A percentile compares a stretch with the other conserved stretches of the same genome.
phyloP scores from a whole-genome alignment of 345 rosid genomes.

The Populus euphratica region DNA sequence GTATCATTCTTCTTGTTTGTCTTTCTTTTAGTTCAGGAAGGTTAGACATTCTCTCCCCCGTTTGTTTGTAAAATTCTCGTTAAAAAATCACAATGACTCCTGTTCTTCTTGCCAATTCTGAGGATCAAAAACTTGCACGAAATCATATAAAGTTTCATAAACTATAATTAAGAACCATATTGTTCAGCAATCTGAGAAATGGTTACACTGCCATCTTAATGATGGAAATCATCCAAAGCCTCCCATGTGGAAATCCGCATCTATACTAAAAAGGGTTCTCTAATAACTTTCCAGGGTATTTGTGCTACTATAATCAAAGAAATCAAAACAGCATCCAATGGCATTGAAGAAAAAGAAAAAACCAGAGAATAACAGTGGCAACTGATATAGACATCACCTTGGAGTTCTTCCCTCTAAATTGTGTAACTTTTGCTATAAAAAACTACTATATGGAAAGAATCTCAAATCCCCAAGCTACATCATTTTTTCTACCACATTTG shows the following conservation, averaged over 20 bases:
- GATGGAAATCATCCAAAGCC: not conserved
- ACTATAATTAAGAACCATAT: no score
- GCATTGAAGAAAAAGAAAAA: not conserved
- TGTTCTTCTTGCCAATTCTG: no score
- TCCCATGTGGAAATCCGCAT: not conserved
- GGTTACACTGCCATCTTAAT: not conserved
- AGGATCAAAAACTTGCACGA: no score
- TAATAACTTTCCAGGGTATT: not conserved
- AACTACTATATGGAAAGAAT: not conserved
- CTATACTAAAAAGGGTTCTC: not conserved
- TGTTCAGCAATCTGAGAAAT: no score
- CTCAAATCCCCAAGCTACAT: not conserved
- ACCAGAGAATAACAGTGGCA: not conserved
- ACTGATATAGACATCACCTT: slow-evolving; percentile 6
- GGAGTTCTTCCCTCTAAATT: not conserved
- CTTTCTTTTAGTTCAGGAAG: no score
- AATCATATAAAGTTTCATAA: no score
- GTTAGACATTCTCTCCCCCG: no score
- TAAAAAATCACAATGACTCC: no score
- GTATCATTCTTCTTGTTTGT: no score
- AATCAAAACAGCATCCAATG: slow-evolving; percentile 2
- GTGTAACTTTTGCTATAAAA: slow-evolving; percentile 1
- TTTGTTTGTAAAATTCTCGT: no score
- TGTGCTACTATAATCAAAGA: not conserved
- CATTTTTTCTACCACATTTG: not conserved